Evolutionary conservation across 805 yeast species (phyloP), one percentile per base, ranked within the genome.

Genomic region (Wickerhamiella nectarea): DNA sequence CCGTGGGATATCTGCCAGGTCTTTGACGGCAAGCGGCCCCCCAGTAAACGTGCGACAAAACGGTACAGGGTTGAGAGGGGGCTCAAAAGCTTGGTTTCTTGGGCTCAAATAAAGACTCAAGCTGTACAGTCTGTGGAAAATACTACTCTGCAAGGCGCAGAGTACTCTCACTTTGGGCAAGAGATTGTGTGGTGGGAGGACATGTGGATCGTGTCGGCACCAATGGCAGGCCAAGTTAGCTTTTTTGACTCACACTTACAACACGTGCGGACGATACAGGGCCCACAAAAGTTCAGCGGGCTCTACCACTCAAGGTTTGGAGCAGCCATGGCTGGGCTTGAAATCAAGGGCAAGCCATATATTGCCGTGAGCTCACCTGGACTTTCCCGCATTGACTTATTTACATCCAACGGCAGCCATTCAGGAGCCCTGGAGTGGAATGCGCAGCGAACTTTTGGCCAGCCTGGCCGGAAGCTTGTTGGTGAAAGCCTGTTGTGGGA

Each of bases 341-440:
- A 46, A 1, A 15, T 63, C 0, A 45, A 54, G 5, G 63, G 55
- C 4, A 28, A 52, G 1, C 62, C 68, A 8, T 63, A 65, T 39
- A 54, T 76, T 6, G 64, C 69, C 0, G 64, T 74, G 3, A 56
- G 74, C 0, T 68, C 71, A 42, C 80, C 82, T 0, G 81, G 82
- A 0, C 34, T 54, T 0, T 72, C 76, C 3, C 47, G 52, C 1
- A 39, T 77, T 1, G 64, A 66, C 38, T 45, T 74, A 6, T 72
- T 58, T 46, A 50, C 53, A 11, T 50, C 54, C 21, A 46, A 50
- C 3, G 50, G 52, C 3, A 22, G 48, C 34, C n/a, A 55, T 46
- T 20, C 29, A 57, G 29, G 50, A 61, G 14, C 61, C 53, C 1
- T 57, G 62, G 11, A 38, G 21, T 24, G 62, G 62, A 45, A 48